Percentiles rank a stretch among this genome's conserved stretches.
Conservation (phyloP, 2,329 filamentous ascomycete genomes). For the Pyricularia pennisetigena region DNA sequence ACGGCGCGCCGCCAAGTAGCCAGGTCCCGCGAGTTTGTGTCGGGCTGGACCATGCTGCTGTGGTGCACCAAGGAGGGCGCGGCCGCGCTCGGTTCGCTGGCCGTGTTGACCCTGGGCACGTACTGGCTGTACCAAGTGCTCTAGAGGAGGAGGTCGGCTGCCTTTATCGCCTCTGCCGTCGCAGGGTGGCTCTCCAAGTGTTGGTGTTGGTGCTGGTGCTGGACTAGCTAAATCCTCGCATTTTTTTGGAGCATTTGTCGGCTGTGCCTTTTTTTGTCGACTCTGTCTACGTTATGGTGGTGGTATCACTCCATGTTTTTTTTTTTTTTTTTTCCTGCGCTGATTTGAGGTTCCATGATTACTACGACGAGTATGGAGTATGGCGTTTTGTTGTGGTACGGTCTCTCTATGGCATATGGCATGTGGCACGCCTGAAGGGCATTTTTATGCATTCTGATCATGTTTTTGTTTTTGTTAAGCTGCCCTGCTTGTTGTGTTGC, state of each 20-base stretch:
- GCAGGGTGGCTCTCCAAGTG: background rate
- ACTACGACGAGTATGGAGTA: background rate
- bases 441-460: background rate
- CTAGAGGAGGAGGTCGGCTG: background rate
- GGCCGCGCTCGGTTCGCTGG: constrained; percentile 29
- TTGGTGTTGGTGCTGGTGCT: background rate
- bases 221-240: background rate
- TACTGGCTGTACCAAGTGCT: constrained; percentile 29
- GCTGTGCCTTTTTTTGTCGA: too few species aligned
- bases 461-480: background rate
- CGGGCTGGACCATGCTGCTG: constrained; percentile 44
- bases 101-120: constrained; percentile 28
- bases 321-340: background rate
- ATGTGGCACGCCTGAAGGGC: background rate
- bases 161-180: background rate
- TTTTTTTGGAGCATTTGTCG: background rate
- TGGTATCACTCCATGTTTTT: background rate
- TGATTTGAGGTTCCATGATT: background rate
- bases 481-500: background rate
- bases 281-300: background rate
- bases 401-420: background rate
- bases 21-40: constrained; percentile 33
- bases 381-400: background rate
- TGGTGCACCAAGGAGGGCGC: constrained; percentile 44
- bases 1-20: constrained; percentile 41